Evolutionary conservation across 2,329 filamentous ascomycete genomes (phyloP).

Genomic region (Trichoderma semiorbis): DNA sequence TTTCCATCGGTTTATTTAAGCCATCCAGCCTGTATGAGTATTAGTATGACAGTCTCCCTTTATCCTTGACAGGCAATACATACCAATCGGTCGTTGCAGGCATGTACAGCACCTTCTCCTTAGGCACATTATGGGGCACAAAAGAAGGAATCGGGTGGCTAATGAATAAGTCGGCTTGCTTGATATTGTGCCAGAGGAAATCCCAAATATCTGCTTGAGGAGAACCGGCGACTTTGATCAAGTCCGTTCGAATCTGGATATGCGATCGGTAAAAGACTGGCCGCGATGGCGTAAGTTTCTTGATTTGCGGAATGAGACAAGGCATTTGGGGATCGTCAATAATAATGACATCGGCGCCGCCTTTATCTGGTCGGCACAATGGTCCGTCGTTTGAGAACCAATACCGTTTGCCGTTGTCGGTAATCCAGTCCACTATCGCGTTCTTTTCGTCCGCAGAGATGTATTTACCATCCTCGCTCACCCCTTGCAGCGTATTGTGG

Average conservation of each 20-base stretch:
- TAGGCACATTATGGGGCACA: constrained; percentile 65
- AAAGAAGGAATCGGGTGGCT: constrained; percentile 76
- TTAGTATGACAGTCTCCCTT: neutral
- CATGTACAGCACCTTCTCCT: constrained; percentile 67
- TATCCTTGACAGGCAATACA: neutral
- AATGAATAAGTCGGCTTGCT: constrained; percentile 72
- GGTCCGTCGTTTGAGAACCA: constrained; percentile 70
- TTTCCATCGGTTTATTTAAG: constrained; percentile 69
- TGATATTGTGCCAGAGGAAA: constrained; percentile 70
- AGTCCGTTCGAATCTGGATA: constrained; percentile 76
- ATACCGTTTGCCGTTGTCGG: constrained; percentile 69
- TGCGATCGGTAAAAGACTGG: constrained; percentile 79
- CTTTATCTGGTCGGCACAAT: constrained; percentile 59
- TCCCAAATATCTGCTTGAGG: constrained; percentile 73
- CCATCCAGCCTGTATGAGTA: constrained; percentile 57
- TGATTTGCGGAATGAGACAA: constrained; percentile 70
- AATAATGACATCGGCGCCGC: constrained; percentile 72
- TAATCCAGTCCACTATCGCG: constrained; percentile 67
- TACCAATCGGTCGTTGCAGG: constrained; percentile 75
- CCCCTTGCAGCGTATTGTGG: constrained; percentile 84
- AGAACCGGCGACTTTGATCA: constrained; percentile 59
- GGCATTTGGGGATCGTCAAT: constrained; percentile 87
- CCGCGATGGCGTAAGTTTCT: constrained; percentile 64
- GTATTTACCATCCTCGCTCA: constrained; percentile 62
- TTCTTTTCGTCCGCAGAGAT: constrained; percentile 60